These are phyloP conservation scores for Phialophora macrospora DNA, from an alignment of 2,329 filamentous ascomycete species.

Conservation along the genomic window DNA sequence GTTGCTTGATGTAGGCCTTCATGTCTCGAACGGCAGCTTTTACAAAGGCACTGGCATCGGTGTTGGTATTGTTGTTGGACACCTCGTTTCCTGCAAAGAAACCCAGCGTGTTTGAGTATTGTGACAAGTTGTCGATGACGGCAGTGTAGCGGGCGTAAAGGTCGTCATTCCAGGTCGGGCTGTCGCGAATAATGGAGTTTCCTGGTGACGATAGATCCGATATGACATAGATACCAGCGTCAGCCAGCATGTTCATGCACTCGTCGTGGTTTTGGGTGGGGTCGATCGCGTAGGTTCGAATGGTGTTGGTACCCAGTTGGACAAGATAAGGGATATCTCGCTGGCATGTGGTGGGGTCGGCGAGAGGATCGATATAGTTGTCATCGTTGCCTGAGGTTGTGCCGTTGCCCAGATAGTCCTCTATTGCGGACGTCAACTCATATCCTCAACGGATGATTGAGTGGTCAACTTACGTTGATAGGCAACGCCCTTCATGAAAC, in stretches of 20 bases:
- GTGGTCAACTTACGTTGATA: slow-evolving; percentile 68
- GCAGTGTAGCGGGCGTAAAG: slow-evolving; percentile 80
- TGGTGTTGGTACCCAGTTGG: slow-evolving; percentile 83
- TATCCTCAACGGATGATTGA: slow-evolving; percentile 7
- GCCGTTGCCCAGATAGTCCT: slow-evolving; percentile 65
- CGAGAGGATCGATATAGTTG: slow-evolving; percentile 80
- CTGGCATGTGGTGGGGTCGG: slow-evolving; percentile 71
- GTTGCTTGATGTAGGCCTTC: slow-evolving; percentile 87
- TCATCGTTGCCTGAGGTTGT: slow-evolving; percentile 48
- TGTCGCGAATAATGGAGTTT: slow-evolving; percentile 81
- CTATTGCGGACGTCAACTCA: slow-evolving; percentile 39
- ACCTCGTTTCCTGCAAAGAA: slow-evolving; percentile 99
- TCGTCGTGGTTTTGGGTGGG: slow-evolving; percentile 74
- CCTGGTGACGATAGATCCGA: slow-evolving; percentile 84
- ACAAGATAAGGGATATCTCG: slow-evolving; percentile 83
- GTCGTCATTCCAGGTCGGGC: slow-evolving; percentile 76
- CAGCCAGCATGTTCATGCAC: slow-evolving; percentile 82
- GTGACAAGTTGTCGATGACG: slow-evolving; percentile 78
- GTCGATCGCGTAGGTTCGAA: slow-evolving; percentile 94
- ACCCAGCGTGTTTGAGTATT: slow-evolving; percentile 90
- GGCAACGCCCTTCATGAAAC: slow-evolving; percentile 88
- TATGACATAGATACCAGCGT: slow-evolving; percentile 92
- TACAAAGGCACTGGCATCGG: slow-evolving; percentile 86
- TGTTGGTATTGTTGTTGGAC: slow-evolving; percentile 86
- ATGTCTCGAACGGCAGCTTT: slow-evolving; percentile 97